Evolutionary conservation across 2,329 filamentous ascomycete genomes (phyloP), one percentile per base, ranked within the genome.

Genomic region (Westerdykella ornata): DNA sequence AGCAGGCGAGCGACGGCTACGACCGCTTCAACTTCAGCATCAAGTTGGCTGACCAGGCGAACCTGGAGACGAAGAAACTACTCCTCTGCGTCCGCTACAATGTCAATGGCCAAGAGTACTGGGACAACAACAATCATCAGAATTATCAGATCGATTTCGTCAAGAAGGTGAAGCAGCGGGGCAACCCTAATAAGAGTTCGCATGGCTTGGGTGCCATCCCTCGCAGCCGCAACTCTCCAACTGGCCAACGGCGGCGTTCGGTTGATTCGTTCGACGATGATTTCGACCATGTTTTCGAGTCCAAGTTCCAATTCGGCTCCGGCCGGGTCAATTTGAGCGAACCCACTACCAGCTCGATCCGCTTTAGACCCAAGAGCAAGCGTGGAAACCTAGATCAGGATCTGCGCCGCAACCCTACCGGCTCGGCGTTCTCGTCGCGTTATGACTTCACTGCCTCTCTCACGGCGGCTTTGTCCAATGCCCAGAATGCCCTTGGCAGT

Each of bases 401-500:
- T 14, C 60, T 67, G 32, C 70, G 64, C 16, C 68, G 70, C 29
- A 68, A 70, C 51, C 76, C 54, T 66, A 72, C 57, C 63, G 80
- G 81, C 18, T 81, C 85, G 54, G 85, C 83, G 14, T 96, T 97
- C 64, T 85, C 88, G 35, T 89, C 89, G 66, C 84, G 92, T 40
- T 98, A 98, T 64, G 90, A 97, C 69, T 97, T 98, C 65, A 83
- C 85, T 46, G 87, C 87, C n/a, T 97, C 92, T 0, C 75, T 97
- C 20, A 82, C 77, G 39, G 88, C 88, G 38, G 88, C 88, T 11
- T 84, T 90, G 61, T 81, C 83, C 57, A 82, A 79, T 19, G 82
- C 84, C 35, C 85, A 86, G 59, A 80, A 80, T 49, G 72, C 73
- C 12, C 68, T 77, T 50, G 71, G 75, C 48, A 77, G 81, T 63